Evolutionary conservation across 805 yeast species (phyloP).

Genomic region (Sungouiozyma ichnusensis): DNA sequence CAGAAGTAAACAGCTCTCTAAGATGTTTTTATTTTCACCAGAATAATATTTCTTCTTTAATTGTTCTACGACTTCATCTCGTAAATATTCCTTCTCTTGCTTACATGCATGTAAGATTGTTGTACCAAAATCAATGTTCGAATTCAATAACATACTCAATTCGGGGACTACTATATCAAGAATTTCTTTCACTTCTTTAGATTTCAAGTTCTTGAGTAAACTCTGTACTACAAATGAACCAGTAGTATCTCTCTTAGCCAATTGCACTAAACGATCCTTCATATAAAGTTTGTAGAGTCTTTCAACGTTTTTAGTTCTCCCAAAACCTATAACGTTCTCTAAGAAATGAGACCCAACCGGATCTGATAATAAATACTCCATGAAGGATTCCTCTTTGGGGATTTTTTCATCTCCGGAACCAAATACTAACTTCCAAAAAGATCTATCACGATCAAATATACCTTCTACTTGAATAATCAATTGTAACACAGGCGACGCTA

Average conservation of each 20-base stretch:
- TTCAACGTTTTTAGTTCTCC: constrained; percentile 58
- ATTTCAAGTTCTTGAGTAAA: constrained; percentile 52
- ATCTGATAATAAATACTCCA: constrained; percentile 75
- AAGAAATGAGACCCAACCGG: constrained; percentile 91
- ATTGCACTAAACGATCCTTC: constrained; percentile 58
- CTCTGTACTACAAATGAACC: constrained; percentile 75
- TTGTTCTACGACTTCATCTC: constrained; percentile 46
- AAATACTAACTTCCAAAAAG: constrained; percentile 59
- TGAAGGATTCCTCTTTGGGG: constrained; percentile 61
- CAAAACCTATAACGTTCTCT: constrained; percentile 55
- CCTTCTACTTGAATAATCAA: constrained; percentile 72
- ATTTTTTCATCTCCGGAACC: constrained; percentile 41
- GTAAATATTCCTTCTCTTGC: constrained; percentile 45
- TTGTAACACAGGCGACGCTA: constrained; percentile 84
- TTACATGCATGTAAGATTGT: constrained; percentile 57
- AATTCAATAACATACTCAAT: constrained; percentile 48
- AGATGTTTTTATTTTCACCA: constrained; percentile 34
- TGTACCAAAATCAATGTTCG: constrained; percentile 61
- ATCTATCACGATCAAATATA: constrained; percentile 60
- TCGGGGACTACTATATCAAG: constrained; percentile 59
- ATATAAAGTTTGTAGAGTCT: constrained; percentile 63
- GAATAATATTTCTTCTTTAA: constrained; percentile 36
- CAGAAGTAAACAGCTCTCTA: constrained; percentile 59
- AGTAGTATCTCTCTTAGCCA: constrained; percentile 73
- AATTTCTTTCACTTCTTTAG: constrained; percentile 50